These are phyloP conservation scores for Cryptococcus jaspeensis DNA, from an alignment of 1,284 basidiomycete species.

Conservation along the genomic window DNA sequence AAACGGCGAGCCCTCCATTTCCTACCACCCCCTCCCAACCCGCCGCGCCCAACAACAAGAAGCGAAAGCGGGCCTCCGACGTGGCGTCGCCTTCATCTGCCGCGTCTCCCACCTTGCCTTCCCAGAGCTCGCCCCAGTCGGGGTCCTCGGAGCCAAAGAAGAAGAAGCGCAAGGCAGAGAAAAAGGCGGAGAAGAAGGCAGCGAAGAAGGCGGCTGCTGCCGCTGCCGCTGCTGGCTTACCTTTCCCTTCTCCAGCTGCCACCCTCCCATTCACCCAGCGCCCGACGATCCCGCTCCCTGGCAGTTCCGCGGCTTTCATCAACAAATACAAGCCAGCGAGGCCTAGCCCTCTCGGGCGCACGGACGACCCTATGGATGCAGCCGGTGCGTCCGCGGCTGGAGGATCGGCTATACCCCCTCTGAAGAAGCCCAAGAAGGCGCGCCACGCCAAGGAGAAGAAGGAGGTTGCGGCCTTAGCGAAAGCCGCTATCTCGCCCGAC, in stretches of 20 bases:
- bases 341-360: slow-evolving; percentile 28
- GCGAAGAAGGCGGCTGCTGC: neutral
- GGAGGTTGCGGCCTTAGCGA: neutral
- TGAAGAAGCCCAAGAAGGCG: neutral
- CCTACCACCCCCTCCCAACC: neutral
- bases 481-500: neutral
- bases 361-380: slow-evolving; percentile 5
- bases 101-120: neutral
- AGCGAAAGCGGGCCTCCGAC: slow-evolving; percentile 1
- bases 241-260: neutral
- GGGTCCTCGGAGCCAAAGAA: slow-evolving; percentile 5
- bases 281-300: neutral
- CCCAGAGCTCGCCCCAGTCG: neutral
- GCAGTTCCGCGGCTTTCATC: neutral
- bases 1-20: no score
- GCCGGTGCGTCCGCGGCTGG: neutral
- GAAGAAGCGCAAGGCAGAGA: slow-evolving; percentile 1
- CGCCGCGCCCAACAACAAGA: neutral
- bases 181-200: neutral
- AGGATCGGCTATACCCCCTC: no score
- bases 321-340: slow-evolving; percentile 26
- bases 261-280: neutral
- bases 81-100: neutral
- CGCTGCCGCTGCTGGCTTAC: neutral
- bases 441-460: slow-evolving; percentile 2